Base-by-base conservation (phyloP, 352 stramenopile species). In the Globisporangium apiculatum region DNA sequence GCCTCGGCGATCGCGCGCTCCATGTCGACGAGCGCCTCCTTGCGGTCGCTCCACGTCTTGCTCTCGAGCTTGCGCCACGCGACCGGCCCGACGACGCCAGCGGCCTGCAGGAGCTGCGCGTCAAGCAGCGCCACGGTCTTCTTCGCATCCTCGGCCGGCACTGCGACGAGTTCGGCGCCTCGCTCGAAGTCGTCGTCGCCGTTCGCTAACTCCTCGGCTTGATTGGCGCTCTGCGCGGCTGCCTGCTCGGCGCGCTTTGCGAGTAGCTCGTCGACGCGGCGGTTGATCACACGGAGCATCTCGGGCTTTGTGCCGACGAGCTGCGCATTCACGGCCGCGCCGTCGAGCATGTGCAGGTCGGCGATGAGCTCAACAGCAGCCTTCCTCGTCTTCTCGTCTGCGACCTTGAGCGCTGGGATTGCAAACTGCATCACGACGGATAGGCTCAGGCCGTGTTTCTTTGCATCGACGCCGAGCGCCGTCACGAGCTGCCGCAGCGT, bases 21-120 rank as follows among this genome's bases (percentile, higher is more conserved):
- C 15, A 90, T 59, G 50, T 88, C 81, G 5, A 87, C 65, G 4
- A 93, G 66, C n/a, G 83, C 81, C 38, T 93, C 83, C 54, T 90
- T 90, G 24, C 83, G 72, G 59, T 93, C 83, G 52, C 79, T 91
- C 81, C 83, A 93, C 37, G 76, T 88, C 60, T 91, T 91, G 60
- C 80, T 89, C 42, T 86, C 78, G 46, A 91, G 74, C 48, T 93
- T 93, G 18, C 77, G 75, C 78, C 77, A 91, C 14, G 63, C 64
- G 4, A 93, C 83, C 3, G 83, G 83, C 0, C 83, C 83, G 11
- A 89, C 64, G 3, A 89, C 58, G 3, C 48, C 64, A 24, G 85
- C 68, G 0, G 83, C 83, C 12, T 66, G 67, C 3, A 53, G 41
- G 12, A 76, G 17, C 43, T 75, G 64, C 2, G 58, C 31, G 24